Base-by-base conservation (phyloP, 2,329 filamentous ascomycete genomes). In the Aureobasidium musti region DNA sequence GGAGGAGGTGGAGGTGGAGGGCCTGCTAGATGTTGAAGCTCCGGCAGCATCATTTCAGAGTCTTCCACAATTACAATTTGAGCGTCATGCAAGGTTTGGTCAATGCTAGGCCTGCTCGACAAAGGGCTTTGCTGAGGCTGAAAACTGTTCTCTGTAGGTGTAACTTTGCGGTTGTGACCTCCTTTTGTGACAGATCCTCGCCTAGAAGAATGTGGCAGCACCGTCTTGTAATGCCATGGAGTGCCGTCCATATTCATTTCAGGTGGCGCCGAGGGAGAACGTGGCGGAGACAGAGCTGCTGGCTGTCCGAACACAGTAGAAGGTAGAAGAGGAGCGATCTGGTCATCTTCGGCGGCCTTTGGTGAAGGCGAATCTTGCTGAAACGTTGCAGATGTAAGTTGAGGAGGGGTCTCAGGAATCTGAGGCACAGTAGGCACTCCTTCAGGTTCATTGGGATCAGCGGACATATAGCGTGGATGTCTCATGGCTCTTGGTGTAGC, bases 401-500 rank as follows among this genome's bases (percentile, higher is more conserved):
- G 33, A 53, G 67, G 26, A 54, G 41, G 49, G 49, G 76, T 78
- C n/a, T 84, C 82, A 0, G 88, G 87, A 35, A 87, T 81, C 66
- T 83, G 79, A 35, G 84, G 82, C 13, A 86, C 80, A n/a, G 82
- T 81, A 28, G 84, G 84, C 28, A 82, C 80, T 37, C 77, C 75
- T 19, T 83, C 80, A 39, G 79, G 77, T 52, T 82, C 79, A 54
- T 79, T 80, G 49, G 82, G 80, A 67, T 88, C 84, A 2, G 82
- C 78, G 70, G 86, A 85, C 75, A 84, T 83, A 71, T 94, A 87
- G 50, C 91, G 87, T 1, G 86, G 85, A 74, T 96, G 87, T 23
- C 90, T 87, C 92, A 97, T 96, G 1, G 92, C 92, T 79, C 91
- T 89, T 35, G 94, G 93, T 0, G 93, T 97, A 2, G 92, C 91